Conservation (phyloP, 1,284 basidiomycete species). For the Tilletia horrida region DNA sequence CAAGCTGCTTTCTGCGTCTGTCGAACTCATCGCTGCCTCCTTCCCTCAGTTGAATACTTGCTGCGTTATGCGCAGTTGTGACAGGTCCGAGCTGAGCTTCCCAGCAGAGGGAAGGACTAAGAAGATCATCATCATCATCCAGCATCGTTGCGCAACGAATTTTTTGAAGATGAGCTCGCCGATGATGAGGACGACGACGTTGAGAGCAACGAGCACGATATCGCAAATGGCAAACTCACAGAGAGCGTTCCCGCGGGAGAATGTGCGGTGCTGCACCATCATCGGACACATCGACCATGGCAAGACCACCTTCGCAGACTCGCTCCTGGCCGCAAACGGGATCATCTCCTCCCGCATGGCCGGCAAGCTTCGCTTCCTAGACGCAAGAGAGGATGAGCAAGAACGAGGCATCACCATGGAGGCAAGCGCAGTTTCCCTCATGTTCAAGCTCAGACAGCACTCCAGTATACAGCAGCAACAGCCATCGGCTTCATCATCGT, state of each 20-base stretch:
- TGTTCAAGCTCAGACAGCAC: constrained; percentile 47
- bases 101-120: no score
- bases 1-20: no score
- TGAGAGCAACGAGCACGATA: no score
- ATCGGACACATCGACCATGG: constrained; percentile 55
- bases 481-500: constrained; percentile 18
- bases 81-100: no score
- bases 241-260: constrained; percentile 20
- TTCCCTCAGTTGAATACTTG: no score
- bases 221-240: not conserved
- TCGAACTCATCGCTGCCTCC: no score
- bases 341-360: constrained; percentile 94
- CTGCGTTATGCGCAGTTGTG: no score
- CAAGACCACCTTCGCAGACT: constrained; percentile 75
- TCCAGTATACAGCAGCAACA: constrained; percentile 21
- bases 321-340: constrained; percentile 90
- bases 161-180: no score
- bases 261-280: constrained; percentile 52
- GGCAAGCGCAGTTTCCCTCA: constrained; percentile 70
- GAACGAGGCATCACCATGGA: constrained; percentile 99
- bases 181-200: no score
- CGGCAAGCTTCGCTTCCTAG: constrained; percentile 91
- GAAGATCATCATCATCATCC: no score
- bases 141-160: constrained; percentile 11
- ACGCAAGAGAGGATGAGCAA: constrained; percentile 95